These are phyloP conservation scores for Danielia reshetovae DNA, from an alignment of 805 yeast species.

Conservation along the genomic window DNA sequence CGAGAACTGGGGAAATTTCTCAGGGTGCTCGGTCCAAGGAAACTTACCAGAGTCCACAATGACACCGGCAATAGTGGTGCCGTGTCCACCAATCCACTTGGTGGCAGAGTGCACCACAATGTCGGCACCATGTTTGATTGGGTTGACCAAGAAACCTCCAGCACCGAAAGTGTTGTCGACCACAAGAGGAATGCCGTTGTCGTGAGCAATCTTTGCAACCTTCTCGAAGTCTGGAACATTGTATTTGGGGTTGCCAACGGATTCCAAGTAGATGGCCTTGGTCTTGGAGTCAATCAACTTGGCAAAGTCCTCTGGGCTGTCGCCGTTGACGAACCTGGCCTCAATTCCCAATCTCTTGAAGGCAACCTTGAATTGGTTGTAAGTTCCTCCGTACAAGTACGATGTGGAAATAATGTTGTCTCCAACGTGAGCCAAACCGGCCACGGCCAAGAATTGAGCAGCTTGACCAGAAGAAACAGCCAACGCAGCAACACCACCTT, in stretches of 20 bases:
- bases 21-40: conserved; percentile 83
- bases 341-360: conserved; percentile 87
- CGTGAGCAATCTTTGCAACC: conserved; percentile 73
- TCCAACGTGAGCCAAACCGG: conserved; percentile 81
- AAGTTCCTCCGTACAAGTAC: conserved; percentile 92
- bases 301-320: conserved; percentile 68
- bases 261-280: conserved; percentile 84
- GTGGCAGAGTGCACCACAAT: conserved; percentile 93
- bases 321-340: conserved; percentile 81
- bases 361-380: conserved; percentile 90
- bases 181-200: conserved; percentile 82
- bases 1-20: conserved; percentile 87
- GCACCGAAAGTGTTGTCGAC: conserved; percentile 98
- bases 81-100: conserved; percentile 98
- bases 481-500: conserved; percentile 86
- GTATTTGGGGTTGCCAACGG: conserved; percentile 90
- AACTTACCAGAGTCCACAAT: conserved; percentile 88
- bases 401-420: conserved; percentile 88
- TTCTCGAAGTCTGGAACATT: conserved; percentile 88
- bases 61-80: conserved; percentile 91
- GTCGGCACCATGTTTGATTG: conserved; percentile 87
- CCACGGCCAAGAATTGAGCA: conserved; percentile 82
- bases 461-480: conserved; percentile 96
- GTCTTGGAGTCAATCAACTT: conserved; percentile 76
- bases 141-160: conserved; percentile 84